phyloP scores from a whole-genome alignment of 805 yeast species.

The Metschnikowia anglica region DNA sequence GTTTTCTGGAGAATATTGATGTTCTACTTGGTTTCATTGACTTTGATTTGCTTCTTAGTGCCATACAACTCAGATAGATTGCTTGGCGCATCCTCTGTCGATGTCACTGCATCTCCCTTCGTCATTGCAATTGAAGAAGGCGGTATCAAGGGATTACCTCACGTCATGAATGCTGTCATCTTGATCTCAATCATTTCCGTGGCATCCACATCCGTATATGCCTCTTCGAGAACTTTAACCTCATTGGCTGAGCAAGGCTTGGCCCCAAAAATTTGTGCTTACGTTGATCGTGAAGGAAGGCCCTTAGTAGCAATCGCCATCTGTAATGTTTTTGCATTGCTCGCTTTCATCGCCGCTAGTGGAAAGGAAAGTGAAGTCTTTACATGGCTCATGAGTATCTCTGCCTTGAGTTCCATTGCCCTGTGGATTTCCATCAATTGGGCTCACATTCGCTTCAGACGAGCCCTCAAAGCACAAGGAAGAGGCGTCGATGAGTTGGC shows the following conservation, averaged over 20 bases:
- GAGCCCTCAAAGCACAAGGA: conserved; percentile 56
- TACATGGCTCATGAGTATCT: conserved; percentile 73
- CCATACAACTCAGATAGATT: conserved; percentile 52
- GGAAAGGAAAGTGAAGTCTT: conserved; percentile 57
- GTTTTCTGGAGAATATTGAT: conserved; percentile 78
- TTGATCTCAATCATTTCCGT: conserved; percentile 67
- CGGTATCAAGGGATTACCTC: conserved; percentile 63
- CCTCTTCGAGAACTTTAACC: conserved; percentile 56
- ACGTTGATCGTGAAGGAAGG: conserved; percentile 75
- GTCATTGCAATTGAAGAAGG: conserved; percentile 68
- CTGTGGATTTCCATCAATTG: conserved; percentile 77
- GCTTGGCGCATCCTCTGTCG: conserved; percentile 48
- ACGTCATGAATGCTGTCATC: conserved; percentile 67
- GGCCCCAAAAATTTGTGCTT: conserved; percentile 60
- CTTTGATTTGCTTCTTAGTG: conserved; percentile 65
- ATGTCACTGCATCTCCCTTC: conserved; percentile 72
- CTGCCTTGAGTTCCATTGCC: conserved; percentile 74
- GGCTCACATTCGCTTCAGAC: conserved; percentile 63
- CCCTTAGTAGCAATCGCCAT: conserved; percentile 66
- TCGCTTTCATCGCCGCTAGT: conserved; percentile 65
- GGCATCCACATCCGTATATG: conserved; percentile 71
- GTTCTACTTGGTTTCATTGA: conserved; percentile 61
- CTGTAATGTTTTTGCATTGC: conserved; percentile 54
- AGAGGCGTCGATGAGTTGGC: conserved; percentile 37
- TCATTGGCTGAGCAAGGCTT: conserved; percentile 65